A percentile compares a stretch with the other conserved stretches of the same genome.
These are phyloP conservation scores for Carex littledalei DNA, from an alignment of 176 grass and related monocot genomes.

Conservation along the genomic window DNA sequence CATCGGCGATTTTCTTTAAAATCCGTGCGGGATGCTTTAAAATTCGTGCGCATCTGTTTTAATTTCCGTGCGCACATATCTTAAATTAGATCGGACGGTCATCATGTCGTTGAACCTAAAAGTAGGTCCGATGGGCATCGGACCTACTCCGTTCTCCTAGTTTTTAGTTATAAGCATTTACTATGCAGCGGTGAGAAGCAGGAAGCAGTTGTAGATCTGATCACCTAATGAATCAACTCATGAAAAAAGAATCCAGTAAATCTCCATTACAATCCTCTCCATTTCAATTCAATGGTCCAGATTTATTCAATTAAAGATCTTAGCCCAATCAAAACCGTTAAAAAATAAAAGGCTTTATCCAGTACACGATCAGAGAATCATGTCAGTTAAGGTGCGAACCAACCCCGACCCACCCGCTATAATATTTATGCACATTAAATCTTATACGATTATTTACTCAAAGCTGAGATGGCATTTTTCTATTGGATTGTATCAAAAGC, in stretches of 20 bases:
- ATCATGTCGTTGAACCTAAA: too few species aligned
- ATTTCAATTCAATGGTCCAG: background rate
- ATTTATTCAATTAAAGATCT: background rate
- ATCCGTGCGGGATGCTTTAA: too few species aligned
- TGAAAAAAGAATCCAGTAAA: background rate
- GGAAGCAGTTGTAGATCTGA: slow-evolving; percentile 12
- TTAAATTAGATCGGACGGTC: too few species aligned
- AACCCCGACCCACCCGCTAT: background rate
- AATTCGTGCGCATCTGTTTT: too few species aligned
- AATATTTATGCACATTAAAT: background rate
- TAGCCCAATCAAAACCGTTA: background rate
- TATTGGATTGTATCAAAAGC: background rate
- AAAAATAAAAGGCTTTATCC: background rate
- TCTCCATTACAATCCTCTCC: background rate
- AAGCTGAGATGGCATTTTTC: background rate
- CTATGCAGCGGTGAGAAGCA: background rate
- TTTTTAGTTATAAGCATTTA: too few species aligned
- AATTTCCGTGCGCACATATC: too few species aligned
- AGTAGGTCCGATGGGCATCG: too few species aligned
- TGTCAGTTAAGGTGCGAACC: slow-evolving; percentile 10
- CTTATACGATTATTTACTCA: background rate
- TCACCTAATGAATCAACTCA: background rate
- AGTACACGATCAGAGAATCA: background rate
- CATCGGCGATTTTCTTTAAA: too few species aligned
- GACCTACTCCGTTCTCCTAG: too few species aligned